Evolutionary conservation across 176 grass and related monocot species (phyloP).

Genomic region (Dendrocalamus sinicus): DNA sequence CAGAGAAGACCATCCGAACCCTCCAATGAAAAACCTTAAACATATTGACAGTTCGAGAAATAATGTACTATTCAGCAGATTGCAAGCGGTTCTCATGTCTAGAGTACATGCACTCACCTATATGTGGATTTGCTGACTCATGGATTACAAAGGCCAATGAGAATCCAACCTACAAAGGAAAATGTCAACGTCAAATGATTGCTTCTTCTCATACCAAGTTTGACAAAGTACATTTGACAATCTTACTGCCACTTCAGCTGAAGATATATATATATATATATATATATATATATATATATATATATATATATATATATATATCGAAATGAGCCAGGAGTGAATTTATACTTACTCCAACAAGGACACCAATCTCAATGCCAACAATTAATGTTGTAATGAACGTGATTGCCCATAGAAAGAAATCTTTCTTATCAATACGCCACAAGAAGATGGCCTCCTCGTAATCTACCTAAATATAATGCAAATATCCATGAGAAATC

Average conservation of each 20-base stretch:
- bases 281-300: too few relatives aligned
- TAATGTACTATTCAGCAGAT: neutral
- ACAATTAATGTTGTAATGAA: conserved; percentile 77
- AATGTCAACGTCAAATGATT: conserved; percentile 21
- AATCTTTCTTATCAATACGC: conserved; percentile 93
- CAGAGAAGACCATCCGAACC: neutral
- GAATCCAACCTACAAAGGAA: conserved; percentile 73
- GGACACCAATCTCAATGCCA: conserved; percentile 95
- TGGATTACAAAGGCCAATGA: conserved; percentile 96
- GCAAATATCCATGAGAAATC: conserved; percentile 32
- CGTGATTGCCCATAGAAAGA: conserved; percentile 89
- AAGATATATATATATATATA: neutral
- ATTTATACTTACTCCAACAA: conserved; percentile 74
- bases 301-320: too few relatives aligned
- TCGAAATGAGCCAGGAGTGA: neutral
- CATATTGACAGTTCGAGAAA: neutral
- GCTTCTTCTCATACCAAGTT: conserved; percentile 1
- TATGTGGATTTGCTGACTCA: conserved; percentile 95
- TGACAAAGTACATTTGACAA: neutral
- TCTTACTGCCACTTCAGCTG: neutral
- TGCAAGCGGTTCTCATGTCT: neutral
- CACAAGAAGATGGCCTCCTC: conserved; percentile 92
- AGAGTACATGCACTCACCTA: conserved; percentile 61
- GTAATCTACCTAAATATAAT: conserved; percentile 79
- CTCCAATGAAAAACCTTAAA: neutral